Conservation (phyloP, 441 rosid genomes). For the Viola pubescens region DNA sequence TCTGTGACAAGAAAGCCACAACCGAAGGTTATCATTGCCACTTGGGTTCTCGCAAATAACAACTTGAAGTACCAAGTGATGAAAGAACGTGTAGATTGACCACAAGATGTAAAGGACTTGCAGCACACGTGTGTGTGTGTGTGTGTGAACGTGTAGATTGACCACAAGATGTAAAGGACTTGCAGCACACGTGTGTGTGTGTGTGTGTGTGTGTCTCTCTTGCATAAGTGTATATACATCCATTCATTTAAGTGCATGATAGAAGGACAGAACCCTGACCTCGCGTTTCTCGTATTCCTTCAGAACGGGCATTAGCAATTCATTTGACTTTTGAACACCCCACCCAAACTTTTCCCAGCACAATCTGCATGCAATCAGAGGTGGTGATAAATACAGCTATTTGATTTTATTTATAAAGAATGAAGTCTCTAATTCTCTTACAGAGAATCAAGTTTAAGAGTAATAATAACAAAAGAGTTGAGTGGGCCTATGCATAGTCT, state of each 20-base stretch:
- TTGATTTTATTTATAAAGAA: conserved; percentile 5
- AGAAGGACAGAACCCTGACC: conserved; percentile 32
- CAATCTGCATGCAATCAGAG: conserved; percentile 42
- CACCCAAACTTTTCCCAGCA: conserved; percentile 97
- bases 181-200: background rate
- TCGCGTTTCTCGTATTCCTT: conserved; percentile 87
- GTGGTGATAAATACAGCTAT: conserved; percentile 5
- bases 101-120: background rate
- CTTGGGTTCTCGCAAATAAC: conserved; percentile 6
- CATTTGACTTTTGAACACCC: conserved; percentile 75
- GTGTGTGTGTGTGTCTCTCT: background rate
- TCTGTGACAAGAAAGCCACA: conserved; percentile 39
- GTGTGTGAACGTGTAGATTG: background rate
- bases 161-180: background rate
- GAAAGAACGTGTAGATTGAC: background rate
- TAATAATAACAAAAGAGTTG: background rate
- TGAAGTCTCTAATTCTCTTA: background rate
- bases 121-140: background rate
- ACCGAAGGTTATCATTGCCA: conserved; percentile 12
- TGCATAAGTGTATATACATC: background rate
- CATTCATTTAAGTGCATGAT: background rate
- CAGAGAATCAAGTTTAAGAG: background rate
- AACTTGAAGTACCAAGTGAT: background rate
- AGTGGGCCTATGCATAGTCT: background rate
- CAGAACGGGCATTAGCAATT: conserved; percentile 74